Evolutionary conservation across 768 basidiomycete species (phyloP), one percentile per base, ranked within the genome.

Genomic region (Fomitopsis pulvina): DNA sequence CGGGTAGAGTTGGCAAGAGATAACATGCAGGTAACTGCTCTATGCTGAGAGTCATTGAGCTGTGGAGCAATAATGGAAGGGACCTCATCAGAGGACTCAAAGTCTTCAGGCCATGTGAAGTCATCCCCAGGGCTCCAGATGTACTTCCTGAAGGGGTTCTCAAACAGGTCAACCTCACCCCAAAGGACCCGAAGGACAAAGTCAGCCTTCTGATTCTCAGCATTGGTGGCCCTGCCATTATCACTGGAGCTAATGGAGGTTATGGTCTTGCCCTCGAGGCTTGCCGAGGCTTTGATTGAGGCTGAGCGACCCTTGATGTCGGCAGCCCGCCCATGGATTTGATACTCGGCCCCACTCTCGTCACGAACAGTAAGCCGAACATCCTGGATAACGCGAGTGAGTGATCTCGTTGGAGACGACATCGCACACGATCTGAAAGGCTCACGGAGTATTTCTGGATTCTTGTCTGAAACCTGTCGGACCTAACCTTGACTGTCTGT

Each of bases 191-290:
- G 50, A 1, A 74, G 62, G 8, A 74, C 53, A 12, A 61, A 38
- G 9, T 56, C 43, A 3, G 58, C 52, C 22, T 66, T 73, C 41
- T 73, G 68, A 3, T 64, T 63, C 52, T 87, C 84, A 24, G 87
- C 83, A 20, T 57, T 60, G 3, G 86, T 88, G 1, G 76, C 77
- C 32, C 67, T 73, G 34, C 76, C 81, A 28, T 70, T 73, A 0
- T 83, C 84, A 53, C 71, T 68, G 8, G 82, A 71, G 21, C 65
- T 73, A 21, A 87, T 68, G 6, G 61, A 61, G 0, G 58, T 47
- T 26, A 67, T 64, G 1, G 0, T 32, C 61, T 67, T 63, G 51
- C 70, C 58, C 64, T 62, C 48, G 45, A 71, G 49, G 47, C 57
- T 34, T 52, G 54, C 61, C 12, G 38, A 24, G 24, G 61, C 52